Percentiles rank a stretch among this genome's conserved stretches.
These are phyloP conservation scores for Pulveroboletus sp. DNA, from an alignment of 768 basidiomycete species.

Conservation along the genomic window DNA sequence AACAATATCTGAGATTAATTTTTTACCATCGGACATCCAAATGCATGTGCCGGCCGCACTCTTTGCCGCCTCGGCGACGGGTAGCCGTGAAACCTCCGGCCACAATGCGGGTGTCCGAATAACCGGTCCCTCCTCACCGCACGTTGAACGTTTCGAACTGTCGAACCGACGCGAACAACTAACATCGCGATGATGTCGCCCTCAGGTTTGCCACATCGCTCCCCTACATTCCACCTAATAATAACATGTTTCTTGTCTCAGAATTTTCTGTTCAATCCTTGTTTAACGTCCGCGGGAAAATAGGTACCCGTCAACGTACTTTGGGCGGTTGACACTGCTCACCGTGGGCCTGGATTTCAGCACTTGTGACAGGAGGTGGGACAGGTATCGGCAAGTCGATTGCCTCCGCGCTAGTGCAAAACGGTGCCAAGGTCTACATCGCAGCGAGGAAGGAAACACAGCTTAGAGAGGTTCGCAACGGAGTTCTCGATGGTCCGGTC, in stretches of 20 bases:
- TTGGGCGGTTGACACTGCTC: neutral
- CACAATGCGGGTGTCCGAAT: too few relatives aligned
- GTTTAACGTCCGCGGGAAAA: conserved; percentile 68
- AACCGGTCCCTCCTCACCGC: too few relatives aligned
- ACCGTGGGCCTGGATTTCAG: conserved; percentile 32
- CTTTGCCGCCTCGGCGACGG: too few relatives aligned
- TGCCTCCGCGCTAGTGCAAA: conserved; percentile 76
- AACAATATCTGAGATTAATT: too few relatives aligned
- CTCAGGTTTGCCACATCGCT: conserved; percentile 2
- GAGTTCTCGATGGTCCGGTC: conserved; percentile 42
- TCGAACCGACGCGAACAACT: too few relatives aligned
- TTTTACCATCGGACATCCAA: too few relatives aligned
- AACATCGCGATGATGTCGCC: conserved; percentile 15
- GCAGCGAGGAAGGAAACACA: conserved; percentile 80
- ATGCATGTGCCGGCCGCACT: too few relatives aligned
- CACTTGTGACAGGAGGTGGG: conserved; percentile 80
- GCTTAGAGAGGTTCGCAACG: conserved; percentile 60
- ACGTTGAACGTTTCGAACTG: too few relatives aligned
- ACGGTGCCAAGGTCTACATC: conserved; percentile 88
- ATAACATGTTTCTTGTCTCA: conserved; percentile 6
- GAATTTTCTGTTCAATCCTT: conserved; percentile 55
- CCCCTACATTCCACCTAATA: neutral
- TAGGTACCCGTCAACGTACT: conserved; percentile 39
- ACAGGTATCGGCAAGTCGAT: conserved; percentile 86
- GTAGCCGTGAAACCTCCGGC: too few relatives aligned